phyloP scores from a whole-genome alignment of 441 rosid species.

The Populus tomentosa region DNA sequence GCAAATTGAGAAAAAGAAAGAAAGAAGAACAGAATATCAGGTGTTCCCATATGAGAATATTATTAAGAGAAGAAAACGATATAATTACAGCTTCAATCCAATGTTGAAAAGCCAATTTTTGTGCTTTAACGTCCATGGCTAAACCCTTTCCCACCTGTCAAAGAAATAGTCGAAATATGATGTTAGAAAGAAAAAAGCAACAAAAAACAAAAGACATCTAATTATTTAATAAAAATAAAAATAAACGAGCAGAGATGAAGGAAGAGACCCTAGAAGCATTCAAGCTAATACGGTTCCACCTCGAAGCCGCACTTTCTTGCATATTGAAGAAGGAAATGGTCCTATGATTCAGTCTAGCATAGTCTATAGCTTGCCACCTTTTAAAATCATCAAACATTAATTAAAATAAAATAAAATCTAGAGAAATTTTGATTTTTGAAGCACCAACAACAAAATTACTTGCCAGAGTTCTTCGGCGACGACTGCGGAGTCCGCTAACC shows the following conservation, averaged over 20 bases:
- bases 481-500: slow-evolving; percentile 83
- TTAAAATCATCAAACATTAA: not conserved
- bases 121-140: slow-evolving; percentile 74
- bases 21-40: no score
- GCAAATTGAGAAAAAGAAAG: not conserved
- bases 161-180: slow-evolving; percentile 13
- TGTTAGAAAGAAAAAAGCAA: not conserved
- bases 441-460: not conserved
- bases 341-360: slow-evolving; percentile 67
- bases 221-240: not conserved
- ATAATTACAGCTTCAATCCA: slow-evolving; percentile 92
- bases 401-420: not conserved
- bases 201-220: not conserved
- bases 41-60: not conserved
- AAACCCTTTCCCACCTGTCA: slow-evolving; percentile 85
- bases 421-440: not conserved
- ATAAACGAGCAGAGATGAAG: not conserved
- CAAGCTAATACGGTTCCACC: slow-evolving; percentile 68
- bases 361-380: slow-evolving; percentile 93
- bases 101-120: slow-evolving; percentile 86
- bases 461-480: slow-evolving; percentile 94
- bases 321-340: slow-evolving; percentile 74
- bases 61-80: not conserved
- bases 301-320: slow-evolving; percentile 67
- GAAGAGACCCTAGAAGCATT: slow-evolving; percentile 76